Base-by-base conservation (phyloP, 2,329 filamentous ascomycete genomes). In the Magnaporthiopsis rhizophila region DNA sequence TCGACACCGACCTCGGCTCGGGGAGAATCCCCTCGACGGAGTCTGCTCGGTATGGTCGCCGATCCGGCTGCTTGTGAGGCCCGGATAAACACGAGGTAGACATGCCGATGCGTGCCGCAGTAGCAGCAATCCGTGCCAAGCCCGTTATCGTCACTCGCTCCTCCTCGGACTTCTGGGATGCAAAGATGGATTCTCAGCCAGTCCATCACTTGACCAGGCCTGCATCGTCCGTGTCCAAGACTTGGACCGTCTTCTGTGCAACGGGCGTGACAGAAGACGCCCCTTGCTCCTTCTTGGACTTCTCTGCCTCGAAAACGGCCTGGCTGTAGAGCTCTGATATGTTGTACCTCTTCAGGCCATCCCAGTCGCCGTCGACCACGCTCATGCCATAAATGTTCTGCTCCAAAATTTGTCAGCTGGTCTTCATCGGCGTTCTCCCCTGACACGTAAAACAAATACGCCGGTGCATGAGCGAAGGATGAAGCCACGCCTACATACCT, bases 321-420 rank as follows among this genome's bases (percentile, higher is more conserved):
- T 75, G 68, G 65, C 79, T 79, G 72, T 89, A 90, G 30, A 94
- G 82, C 74, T 92, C 90, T 65, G 88, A 86, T 56, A 96, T 76
- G 74, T 95, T 95, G 77, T 87, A 94, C 69, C 86, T 84, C 77
- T 91, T 93, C 66, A 93, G 79, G 60, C 80, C 79, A 62, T 92
- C 89, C 81, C 88, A 95, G 71, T 91, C 86, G 18, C 84, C 81
- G 66, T 87, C 86, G 4, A 95, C 89, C 45, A 95, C 90, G 67
- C 89, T 91, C 79, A 95, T 88, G 28, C 91, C 90, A 71, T 88
- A 89, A 57, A 91, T 82, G 64, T 86, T 87, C 89, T 93, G 69
- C 66, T 58, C 64, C 45, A 5, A 5, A 18, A 11, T 24, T 8
- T 53, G 21, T 53, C 45, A 53, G 45, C 21, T 30, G 8, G n/a